A percentile compares a stretch with the other conserved stretches of the same genome.
Evolutionary conservation across 306 rosid genomes (phyloP).

Genomic region (Trifolium pratense): DNA sequence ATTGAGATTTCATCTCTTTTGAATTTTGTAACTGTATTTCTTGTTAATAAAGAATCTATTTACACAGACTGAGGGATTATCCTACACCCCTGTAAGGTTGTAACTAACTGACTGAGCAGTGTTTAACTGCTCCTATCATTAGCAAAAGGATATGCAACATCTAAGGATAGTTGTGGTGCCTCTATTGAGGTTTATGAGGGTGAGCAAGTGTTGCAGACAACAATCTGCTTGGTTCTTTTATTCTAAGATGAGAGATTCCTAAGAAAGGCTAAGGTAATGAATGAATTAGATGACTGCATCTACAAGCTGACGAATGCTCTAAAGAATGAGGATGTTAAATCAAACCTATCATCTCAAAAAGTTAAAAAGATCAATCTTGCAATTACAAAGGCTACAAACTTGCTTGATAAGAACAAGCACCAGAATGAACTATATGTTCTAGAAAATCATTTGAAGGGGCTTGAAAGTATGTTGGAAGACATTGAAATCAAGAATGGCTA

Average conservation of each 20-base stretch:
- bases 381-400: not conserved
- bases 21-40: no score
- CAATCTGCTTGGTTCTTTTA: constrained; percentile 52
- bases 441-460: constrained; percentile 39
- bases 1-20: no score
- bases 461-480: no score
- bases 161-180: constrained; percentile 20
- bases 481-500: not conserved
- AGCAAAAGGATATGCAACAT: constrained; percentile 15
- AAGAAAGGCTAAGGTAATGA: constrained; percentile 43
- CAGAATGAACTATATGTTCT: not conserved
- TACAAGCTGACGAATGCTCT: constrained; percentile 45
- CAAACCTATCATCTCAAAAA: constrained; percentile 27
- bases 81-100: no score
- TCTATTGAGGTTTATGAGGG: constrained; percentile 49
- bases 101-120: no score
- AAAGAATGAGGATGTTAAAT: constrained; percentile 32
- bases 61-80: no score
- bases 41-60: no score
- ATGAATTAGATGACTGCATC: constrained; percentile 42
- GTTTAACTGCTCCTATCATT: no score
- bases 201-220: constrained; percentile 48
- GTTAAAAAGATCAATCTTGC: not conserved
- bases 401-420: not conserved
- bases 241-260: constrained; percentile 46